Base-by-base conservation (phyloP, 139 green algal species). In the Coelastrella sp. region DNA sequence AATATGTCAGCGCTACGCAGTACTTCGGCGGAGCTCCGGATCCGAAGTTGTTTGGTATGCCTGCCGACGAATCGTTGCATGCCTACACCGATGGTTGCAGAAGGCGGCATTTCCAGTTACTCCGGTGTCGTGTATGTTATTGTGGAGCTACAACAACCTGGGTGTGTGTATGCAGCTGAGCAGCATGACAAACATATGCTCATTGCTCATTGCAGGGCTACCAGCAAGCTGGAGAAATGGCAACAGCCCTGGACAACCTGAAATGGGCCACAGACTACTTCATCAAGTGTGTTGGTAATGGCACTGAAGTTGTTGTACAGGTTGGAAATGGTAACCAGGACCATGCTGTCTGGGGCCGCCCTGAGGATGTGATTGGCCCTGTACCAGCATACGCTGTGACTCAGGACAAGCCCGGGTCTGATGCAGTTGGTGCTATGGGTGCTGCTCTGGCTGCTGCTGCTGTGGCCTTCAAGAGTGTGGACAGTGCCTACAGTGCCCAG, bases 201-300 rank as follows among this genome's bases (percentile, higher is more conserved):
- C 4, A 70, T 70, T 70, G 11, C 17, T 76, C 15, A 15, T 27
- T 58, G 24, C 74, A 80, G 74, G 84, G 84, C 35, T 93, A 91
- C 81, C 35, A 76, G 20, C 49, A 73, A n/a, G 87, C 92, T 56
- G 91, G 91, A 0, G 61, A 94, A 83, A 49, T 83, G 19, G 6
- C 88, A 19, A 24, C 85, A 15, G 84, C 82, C 0, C 93, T 90
- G 1, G 91, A 91, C 56, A 91, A 92, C 83, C 63, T 95, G 20
- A 89, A 87, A 35, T 95, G 93, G 93, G 93, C 66, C 6, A 94
- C 93, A 5, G 91, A 95, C 91, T 95, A 94, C 87, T 92, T 95
- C 80, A 92, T 95, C 63, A 90, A 90, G 85, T 85, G 74, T 65
- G 74, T 90, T 11, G 85, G 85, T 57, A 73, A 90, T 56, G 91